A percentile compares a stretch with the other conserved stretches of the same genome.
These are phyloP conservation scores for Gossypium sturtianum DNA, from an alignment of 345 rosid genomes.

Conservation along the genomic window DNA sequence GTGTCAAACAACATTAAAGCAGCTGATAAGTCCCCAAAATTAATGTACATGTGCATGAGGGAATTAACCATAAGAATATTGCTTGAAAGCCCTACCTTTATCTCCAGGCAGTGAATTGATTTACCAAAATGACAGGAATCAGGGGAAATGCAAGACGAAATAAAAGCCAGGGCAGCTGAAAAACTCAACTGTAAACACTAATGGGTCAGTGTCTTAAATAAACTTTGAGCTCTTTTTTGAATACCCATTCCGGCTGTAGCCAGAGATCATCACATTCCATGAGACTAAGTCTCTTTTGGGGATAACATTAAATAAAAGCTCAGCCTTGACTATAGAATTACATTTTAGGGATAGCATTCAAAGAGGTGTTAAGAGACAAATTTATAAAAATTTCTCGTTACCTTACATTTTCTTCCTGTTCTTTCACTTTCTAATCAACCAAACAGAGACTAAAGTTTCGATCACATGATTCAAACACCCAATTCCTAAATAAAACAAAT, in stretches of 20 bases:
- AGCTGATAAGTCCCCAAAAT: slow-evolving; percentile 24
- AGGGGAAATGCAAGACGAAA: slow-evolving; percentile 22
- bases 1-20: slow-evolving; percentile 36
- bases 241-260: slow-evolving; percentile 7
- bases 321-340: slow-evolving; percentile 8
- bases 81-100: no score
- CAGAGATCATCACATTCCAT: slow-evolving; percentile 56
- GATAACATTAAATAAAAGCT: slow-evolving; percentile 36
- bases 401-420: no score
- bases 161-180: slow-evolving; percentile 46
- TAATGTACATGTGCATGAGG: no score
- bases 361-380: no score
- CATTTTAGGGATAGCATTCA: neutral
- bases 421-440: no score
- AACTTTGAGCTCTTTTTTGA: slow-evolving; percentile 21
- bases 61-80: no score
- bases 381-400: neutral
- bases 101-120: no score
- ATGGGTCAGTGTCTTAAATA: slow-evolving; percentile 40
- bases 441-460: no score
- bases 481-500: no score
- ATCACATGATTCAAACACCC: no score
- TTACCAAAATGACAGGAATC: no score
- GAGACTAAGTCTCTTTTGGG: slow-evolving; percentile 43
- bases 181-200: slow-evolving; percentile 31